phyloP scores from a whole-genome alignment of 2,329 filamentous ascomycete species.

The Dothideomycetidae sp. region DNA sequence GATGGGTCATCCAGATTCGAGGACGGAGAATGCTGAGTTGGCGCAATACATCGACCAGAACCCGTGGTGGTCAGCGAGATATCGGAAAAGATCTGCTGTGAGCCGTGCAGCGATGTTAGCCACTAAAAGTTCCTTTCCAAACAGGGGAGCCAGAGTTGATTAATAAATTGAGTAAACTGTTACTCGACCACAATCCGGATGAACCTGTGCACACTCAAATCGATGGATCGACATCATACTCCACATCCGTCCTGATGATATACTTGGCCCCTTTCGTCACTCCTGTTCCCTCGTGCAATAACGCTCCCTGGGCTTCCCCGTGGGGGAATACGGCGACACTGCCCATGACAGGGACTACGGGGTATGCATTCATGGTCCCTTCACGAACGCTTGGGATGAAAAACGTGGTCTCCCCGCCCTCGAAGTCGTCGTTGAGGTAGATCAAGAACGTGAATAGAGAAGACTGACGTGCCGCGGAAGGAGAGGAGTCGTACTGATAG shows the following conservation, averaged over 20 bases:
- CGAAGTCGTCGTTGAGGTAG: conserved; percentile 58
- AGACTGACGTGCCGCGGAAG: conserved; percentile 44
- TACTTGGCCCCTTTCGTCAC: conserved; percentile 54
- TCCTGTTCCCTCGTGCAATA: conserved; percentile 57
- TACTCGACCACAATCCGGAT: background rate
- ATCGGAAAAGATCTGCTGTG: too few species aligned
- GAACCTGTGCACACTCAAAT: background rate
- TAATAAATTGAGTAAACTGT: too few species aligned
- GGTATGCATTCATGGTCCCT: conserved; percentile 54
- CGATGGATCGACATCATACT: conserved; percentile 44
- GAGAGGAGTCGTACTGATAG: conserved; percentile 55
- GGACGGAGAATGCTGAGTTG: too few species aligned
- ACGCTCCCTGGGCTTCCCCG: conserved; percentile 48
- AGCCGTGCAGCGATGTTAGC: too few species aligned
- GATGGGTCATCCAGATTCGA: too few species aligned
- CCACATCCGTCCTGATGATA: conserved; percentile 56
- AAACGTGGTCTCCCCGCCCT: conserved; percentile 57
- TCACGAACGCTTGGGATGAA: conserved; percentile 52
- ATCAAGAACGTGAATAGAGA: conserved; percentile 56
- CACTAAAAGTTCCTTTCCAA: too few species aligned
- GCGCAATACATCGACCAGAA: too few species aligned
- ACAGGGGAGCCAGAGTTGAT: too few species aligned
- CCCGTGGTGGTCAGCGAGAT: too few species aligned
- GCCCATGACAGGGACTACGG: conserved; percentile 54
- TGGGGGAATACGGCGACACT: conserved; percentile 56